phyloP scores from a whole-genome alignment of 805 yeast genomes.

The Vanderwaltozyma tropicalis region DNA sequence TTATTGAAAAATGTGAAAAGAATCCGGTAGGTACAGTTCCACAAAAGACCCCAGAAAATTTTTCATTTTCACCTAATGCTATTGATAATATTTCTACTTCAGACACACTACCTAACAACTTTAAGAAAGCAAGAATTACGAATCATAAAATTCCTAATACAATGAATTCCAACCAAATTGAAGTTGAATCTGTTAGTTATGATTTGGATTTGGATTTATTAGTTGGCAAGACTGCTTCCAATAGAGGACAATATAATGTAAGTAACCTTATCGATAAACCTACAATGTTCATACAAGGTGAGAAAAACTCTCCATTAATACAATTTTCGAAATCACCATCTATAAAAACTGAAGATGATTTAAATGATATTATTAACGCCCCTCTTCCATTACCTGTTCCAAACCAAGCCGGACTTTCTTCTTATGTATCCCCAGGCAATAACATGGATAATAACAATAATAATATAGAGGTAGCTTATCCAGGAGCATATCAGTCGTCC shows the following conservation, averaged over 20 bases:
- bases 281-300: slow-evolving; percentile 12
- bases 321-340: not conserved
- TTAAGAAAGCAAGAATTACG: too few species aligned
- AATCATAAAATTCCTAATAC: not conserved
- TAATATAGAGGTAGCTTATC: too few species aligned
- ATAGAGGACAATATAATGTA: slow-evolving; percentile 8
- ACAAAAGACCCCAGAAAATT: slow-evolving; percentile 3
- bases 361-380: slow-evolving; percentile 12
- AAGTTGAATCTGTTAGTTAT: not conserved
- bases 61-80: slow-evolving; percentile 1
- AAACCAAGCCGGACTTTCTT: too few species aligned
- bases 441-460: not conserved
- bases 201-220: slow-evolving; percentile 8
- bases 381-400: not conserved
- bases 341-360: slow-evolving; percentile 11
- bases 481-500: not conserved
- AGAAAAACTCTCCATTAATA: not conserved
- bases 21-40: slow-evolving; percentile 4
- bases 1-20: slow-evolving; percentile 12
- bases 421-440: not conserved
- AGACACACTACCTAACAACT: too few species aligned
- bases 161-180: not conserved
- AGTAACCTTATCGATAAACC: slow-evolving; percentile 27
- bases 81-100: not conserved
- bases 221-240: not conserved